A percentile compares a stretch with the other conserved stretches of the same genome.
phyloP scores from a whole-genome alignment of 129 eudicot genomes.

The Sambucus nigra region DNA sequence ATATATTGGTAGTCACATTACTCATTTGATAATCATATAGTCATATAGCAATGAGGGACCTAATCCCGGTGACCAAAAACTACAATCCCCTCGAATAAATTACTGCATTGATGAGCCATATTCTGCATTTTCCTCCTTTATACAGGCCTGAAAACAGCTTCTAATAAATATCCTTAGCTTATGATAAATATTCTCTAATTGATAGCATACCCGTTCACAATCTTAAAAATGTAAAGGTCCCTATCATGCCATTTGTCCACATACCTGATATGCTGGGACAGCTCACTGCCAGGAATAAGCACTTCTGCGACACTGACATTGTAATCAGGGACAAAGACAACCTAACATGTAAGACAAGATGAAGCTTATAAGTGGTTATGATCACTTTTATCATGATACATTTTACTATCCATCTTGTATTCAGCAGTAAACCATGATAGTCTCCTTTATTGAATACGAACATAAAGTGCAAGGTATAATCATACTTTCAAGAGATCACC shows the following conservation, averaged over 20 bases:
- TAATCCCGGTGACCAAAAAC: too few relatives aligned
- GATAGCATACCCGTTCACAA: too few relatives aligned
- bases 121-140: not conserved
- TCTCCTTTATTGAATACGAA: not conserved
- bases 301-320: conserved; percentile 94
- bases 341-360: conserved; percentile 29
- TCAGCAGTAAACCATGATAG: not conserved
- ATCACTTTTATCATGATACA: conserved; percentile 7
- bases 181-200: too few relatives aligned
- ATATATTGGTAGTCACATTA: too few relatives aligned
- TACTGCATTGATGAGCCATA: too few relatives aligned
- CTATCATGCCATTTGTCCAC: too few relatives aligned
- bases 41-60: too few relatives aligned
- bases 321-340: conserved; percentile 90
- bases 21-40: too few relatives aligned
- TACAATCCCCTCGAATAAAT: too few relatives aligned
- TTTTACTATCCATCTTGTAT: not conserved
- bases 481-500: conserved; percentile 82
- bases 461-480: not conserved
- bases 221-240: too few relatives aligned
- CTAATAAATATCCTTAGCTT: not conserved
- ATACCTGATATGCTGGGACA: conserved; percentile 89
- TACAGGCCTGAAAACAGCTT: not conserved
- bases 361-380: not conserved
- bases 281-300: conserved; percentile 90